Conservation (phyloP, 192 early-diverging fungal genomes). For the Linnemannia schmuckeri region DNA sequence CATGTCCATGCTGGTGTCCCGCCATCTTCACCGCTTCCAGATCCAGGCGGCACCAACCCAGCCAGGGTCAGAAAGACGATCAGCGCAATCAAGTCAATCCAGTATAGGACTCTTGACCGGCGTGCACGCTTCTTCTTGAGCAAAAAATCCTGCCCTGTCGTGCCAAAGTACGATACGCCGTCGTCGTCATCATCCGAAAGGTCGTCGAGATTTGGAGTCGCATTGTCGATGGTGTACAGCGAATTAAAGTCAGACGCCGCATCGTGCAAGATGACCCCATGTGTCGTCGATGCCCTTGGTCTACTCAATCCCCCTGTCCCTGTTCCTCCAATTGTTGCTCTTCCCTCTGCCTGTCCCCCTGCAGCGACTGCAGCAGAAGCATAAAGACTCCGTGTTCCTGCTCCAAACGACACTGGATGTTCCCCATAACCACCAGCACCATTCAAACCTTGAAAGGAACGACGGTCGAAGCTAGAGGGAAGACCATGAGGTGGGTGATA, state of each 20-base stretch:
- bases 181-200: slow-evolving; percentile 17
- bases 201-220: slow-evolving; percentile 10
- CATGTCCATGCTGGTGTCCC: slow-evolving; percentile 12
- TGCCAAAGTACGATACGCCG: slow-evolving; percentile 44
- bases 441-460: background rate
- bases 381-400: slow-evolving; percentile 5
- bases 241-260: slow-evolving; percentile 33
- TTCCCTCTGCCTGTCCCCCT: slow-evolving; percentile 8
- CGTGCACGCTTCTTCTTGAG: slow-evolving; percentile 38
- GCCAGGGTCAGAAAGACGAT: slow-evolving; percentile 11
- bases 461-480: background rate
- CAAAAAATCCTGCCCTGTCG: slow-evolving; percentile 44
- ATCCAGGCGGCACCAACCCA: background rate
- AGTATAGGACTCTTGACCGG: slow-evolving; percentile 26
- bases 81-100: slow-evolving; percentile 19
- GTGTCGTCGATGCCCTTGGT: slow-evolving; percentile 14
- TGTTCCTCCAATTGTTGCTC: background rate
- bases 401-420: slow-evolving; percentile 1
- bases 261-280: slow-evolving; percentile 15
- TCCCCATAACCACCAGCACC: background rate
- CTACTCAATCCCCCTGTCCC: background rate
- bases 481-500: background rate
- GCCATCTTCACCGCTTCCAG: background rate
- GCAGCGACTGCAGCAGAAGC: background rate
- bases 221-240: slow-evolving; percentile 47